Evolutionary conservation across 768 basidiomycete species (phyloP).

Genomic region (Mycena filopes): DNA sequence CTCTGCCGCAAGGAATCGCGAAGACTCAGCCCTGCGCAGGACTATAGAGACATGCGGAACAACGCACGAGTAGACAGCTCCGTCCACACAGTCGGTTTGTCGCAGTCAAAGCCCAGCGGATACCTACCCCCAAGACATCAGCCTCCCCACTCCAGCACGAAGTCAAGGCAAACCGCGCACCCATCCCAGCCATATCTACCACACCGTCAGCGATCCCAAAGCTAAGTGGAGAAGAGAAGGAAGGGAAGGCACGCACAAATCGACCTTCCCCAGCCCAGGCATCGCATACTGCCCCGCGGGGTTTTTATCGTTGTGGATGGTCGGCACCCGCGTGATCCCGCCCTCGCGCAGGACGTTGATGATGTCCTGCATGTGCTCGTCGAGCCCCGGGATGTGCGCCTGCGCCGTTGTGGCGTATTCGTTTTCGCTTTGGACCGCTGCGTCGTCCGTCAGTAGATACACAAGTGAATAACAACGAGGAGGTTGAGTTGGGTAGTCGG

Average conservation of each 20-base stretch:
- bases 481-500: background rate
- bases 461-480: background rate
- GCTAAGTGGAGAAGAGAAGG: too few species aligned
- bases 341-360: conserved; percentile 48
- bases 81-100: conserved; percentile 64
- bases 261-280: conserved; percentile 47
- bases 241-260: conserved; percentile 38
- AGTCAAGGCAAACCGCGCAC: conserved; percentile 20
- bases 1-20: too few species aligned
- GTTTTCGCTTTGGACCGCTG: conserved; percentile 57
- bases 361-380: conserved; percentile 56
- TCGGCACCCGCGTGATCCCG: conserved; percentile 50
- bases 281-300: conserved; percentile 43
- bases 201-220: conserved; percentile 29
- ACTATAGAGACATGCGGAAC: too few species aligned
- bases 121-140: conserved; percentile 47
- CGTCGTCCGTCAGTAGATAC: background rate
- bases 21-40: too few species aligned
- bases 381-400: conserved; percentile 44
- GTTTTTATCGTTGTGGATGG: conserved; percentile 48
- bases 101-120: conserved; percentile 74
- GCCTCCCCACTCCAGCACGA: background rate
- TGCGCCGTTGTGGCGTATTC: conserved; percentile 49
- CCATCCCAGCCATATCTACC: conserved; percentile 56
- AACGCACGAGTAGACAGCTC: conserved; percentile 48